These are phyloP conservation scores for Gracilaria domingensis DNA, from an alignment of 23 red algal species.

Conservation along the genomic window DNA sequence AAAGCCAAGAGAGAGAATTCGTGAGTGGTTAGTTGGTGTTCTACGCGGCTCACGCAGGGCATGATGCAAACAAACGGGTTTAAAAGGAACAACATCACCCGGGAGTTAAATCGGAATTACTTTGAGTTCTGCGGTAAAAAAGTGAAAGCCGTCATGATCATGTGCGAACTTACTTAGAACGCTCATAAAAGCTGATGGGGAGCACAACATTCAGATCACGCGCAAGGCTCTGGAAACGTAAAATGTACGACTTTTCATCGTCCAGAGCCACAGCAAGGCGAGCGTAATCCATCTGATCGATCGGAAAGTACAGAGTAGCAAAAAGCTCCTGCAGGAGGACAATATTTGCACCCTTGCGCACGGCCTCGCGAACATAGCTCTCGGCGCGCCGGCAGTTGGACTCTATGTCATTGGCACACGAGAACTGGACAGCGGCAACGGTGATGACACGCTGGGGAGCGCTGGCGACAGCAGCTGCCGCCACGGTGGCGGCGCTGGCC, in stretches of 20 bases:
- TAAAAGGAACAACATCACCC: neutral
- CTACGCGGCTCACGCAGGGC: neutral
- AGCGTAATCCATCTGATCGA: slow-evolving; percentile 70
- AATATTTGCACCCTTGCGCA: slow-evolving; percentile 81
- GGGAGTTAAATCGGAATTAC: neutral
- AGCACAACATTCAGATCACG: slow-evolving; percentile 75
- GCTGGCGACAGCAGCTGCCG: slow-evolving; percentile 51
- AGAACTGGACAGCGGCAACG: slow-evolving; percentile 80
- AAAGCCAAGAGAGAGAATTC: neutral
- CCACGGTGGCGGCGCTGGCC: slow-evolving; percentile 54
- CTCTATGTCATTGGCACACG: slow-evolving; percentile 62
- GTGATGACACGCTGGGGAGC: slow-evolving; percentile 67
- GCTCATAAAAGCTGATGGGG: slow-evolving; percentile 91
- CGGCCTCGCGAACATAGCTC: slow-evolving; percentile 69
- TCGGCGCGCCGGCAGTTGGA: slow-evolving; percentile 74
- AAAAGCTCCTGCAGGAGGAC: slow-evolving; percentile 95
- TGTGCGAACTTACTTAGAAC: slow-evolving; percentile 52
- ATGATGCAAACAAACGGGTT: neutral
- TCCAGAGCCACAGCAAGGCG: slow-evolving; percentile 72
- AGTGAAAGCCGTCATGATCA: neutral
- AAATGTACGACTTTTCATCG: slow-evolving; percentile 69
- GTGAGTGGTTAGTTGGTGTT: slow-evolving; percentile 2
- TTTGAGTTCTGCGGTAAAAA: neutral
- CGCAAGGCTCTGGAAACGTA: slow-evolving; percentile 70
- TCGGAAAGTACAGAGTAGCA: slow-evolving; percentile 86